Percentiles rank a stretch among this genome's conserved stretches.
Evolutionary conservation across 1,284 basidiomycete species (phyloP).

Genomic region (Ganoderma lucidum): DNA sequence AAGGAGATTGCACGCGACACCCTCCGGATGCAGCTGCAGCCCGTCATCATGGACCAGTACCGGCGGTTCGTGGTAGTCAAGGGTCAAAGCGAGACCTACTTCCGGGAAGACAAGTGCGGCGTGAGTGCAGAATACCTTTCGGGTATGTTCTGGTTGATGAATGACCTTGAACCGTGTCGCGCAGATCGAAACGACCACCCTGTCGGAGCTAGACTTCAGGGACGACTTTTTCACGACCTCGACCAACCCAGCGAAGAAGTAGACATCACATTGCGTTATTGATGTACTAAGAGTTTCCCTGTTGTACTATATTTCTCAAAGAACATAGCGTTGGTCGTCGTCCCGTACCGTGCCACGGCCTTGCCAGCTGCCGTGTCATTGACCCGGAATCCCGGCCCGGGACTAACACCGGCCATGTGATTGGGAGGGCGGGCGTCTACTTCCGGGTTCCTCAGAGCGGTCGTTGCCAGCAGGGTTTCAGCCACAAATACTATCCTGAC

Average conservation of each 20-base stretch:
- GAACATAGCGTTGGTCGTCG: neutral
- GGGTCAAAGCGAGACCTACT: slow-evolving; percentile 42
- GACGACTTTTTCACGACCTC: slow-evolving; percentile 47
- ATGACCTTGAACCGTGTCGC: slow-evolving; percentile 17
- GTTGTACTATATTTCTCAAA: neutral
- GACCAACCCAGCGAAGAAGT: slow-evolving; percentile 26
- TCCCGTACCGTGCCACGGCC: no score
- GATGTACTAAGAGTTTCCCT: neutral
- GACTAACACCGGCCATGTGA: neutral
- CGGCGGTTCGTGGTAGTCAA: slow-evolving; percentile 68
- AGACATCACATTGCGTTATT: neutral
- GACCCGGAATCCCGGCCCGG: neutral
- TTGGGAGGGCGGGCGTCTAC: neutral
- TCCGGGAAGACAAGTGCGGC: slow-evolving; percentile 40
- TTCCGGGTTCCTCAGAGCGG: neutral
- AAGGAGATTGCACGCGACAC: slow-evolving; percentile 54
- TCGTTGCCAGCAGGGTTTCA: slow-evolving; percentile 16
- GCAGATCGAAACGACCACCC: slow-evolving; percentile 50
- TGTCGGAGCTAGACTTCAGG: slow-evolving; percentile 48
- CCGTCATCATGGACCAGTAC: slow-evolving; percentile 61
- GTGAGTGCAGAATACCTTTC: slow-evolving; percentile 38
- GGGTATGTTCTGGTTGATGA: slow-evolving; percentile 4
- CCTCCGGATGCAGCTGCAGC: slow-evolving; percentile 59
- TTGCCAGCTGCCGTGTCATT: no score
- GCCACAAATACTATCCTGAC: slow-evolving; percentile 18